Evolutionary conservation across 352 stramenopile genomes (phyloP).

Genomic region (Thalassiosira sp.): DNA sequence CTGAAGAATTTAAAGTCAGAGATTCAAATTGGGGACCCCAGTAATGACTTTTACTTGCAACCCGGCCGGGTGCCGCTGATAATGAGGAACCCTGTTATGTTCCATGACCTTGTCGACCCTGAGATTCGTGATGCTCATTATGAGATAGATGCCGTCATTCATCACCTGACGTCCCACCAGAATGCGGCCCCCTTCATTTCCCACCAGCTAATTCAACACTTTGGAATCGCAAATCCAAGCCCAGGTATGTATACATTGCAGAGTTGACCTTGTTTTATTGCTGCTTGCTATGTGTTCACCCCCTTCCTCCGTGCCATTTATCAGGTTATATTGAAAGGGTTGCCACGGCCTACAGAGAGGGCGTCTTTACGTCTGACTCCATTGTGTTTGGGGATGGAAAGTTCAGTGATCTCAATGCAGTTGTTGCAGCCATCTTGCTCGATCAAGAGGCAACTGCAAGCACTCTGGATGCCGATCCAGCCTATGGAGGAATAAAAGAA

Average conservation of each 20-base stretch:
- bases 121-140: too few species aligned
- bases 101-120: constrained; percentile 49
- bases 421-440: constrained; percentile 61
- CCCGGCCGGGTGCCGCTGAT: constrained; percentile 20
- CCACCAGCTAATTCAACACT: too few species aligned
- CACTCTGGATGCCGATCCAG: constrained; percentile 57
- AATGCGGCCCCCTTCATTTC: too few species aligned
- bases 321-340: constrained; percentile 60
- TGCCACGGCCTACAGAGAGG: constrained; percentile 1
- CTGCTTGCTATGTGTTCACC: too few species aligned
- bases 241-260: too few species aligned
- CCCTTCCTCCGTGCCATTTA: too few species aligned
- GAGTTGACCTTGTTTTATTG: too few species aligned
- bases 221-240: too few species aligned
- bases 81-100: constrained; percentile 52
- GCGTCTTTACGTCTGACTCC: constrained; percentile 38
- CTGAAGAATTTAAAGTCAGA: constrained; percentile 54
- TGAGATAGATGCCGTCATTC: too few species aligned
- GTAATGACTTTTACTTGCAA: constrained; percentile 29
- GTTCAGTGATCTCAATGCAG: constrained; percentile 57
- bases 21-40: constrained; percentile 39
- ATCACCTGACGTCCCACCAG: too few species aligned
- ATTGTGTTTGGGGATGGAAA: constrained; percentile 48
- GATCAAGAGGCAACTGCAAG: constrained; percentile 50
- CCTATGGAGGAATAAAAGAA: constrained; percentile 52